Evolutionary conservation across 108 stramenopile genomes (phyloP).

Genomic region (Fistulifera solaris): DNA sequence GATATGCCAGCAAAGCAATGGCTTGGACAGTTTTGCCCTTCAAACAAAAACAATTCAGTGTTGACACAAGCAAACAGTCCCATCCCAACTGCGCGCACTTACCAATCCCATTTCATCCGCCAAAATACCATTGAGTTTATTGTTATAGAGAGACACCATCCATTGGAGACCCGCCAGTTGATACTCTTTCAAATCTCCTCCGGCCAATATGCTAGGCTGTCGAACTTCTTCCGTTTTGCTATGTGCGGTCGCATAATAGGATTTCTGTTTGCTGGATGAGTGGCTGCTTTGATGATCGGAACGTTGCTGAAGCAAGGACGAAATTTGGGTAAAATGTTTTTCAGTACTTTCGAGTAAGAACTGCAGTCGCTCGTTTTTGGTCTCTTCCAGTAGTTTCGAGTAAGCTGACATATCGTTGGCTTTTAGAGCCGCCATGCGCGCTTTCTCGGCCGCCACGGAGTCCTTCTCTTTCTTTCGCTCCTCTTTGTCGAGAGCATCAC

Average conservation of each 20-base stretch:
- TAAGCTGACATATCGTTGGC: constrained; percentile 86
- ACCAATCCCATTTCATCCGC: constrained; percentile 77
- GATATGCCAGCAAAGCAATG: constrained; percentile 82
- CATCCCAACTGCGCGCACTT: constrained; percentile 10
- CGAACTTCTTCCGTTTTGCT: constrained; percentile 64
- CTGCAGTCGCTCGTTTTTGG: constrained; percentile 76
- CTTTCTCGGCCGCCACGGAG: constrained; percentile 50
- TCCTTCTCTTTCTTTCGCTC: constrained; percentile 68
- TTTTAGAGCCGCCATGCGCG: constrained; percentile 71
- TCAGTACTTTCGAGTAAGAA: constrained; percentile 82
- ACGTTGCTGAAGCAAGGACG: constrained; percentile 49
- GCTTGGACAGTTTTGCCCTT: constrained; percentile 92
- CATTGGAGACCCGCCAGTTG: constrained; percentile 94
- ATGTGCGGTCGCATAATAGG: constrained; percentile 81
- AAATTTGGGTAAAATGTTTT: constrained; percentile 71
- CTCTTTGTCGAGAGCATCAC: constrained; percentile 61
- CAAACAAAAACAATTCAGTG: not conserved
- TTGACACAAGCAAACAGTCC: constrained; percentile 1
- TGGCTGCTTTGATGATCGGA: constrained; percentile 15
- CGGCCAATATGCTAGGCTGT: constrained; percentile 67
- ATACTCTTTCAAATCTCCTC: constrained; percentile 90
- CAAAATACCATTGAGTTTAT: constrained; percentile 70
- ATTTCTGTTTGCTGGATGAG: constrained; percentile 8
- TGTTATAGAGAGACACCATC: constrained; percentile 90
- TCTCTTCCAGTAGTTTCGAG: constrained; percentile 70